Evolutionary conservation across 2,329 filamentous ascomycete genomes (phyloP).

Genomic region (Colletotrichum liaoningense): DNA sequence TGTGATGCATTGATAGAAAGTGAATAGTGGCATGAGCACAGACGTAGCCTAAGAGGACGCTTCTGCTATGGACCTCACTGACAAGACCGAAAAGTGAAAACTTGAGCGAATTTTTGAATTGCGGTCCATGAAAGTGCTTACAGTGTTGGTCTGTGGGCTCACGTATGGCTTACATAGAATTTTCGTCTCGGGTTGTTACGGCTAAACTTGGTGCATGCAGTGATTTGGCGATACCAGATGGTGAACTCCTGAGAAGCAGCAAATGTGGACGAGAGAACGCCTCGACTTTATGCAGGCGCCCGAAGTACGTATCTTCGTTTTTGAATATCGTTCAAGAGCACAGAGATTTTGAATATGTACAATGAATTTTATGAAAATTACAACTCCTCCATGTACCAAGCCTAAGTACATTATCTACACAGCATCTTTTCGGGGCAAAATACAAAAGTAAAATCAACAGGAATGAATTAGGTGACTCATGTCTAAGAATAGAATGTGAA

Average conservation of each 20-base stretch:
- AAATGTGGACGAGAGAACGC: too few relatives aligned
- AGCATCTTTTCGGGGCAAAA: background rate
- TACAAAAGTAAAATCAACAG: background rate
- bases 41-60: background rate
- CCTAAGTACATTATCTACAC: too few relatives aligned
- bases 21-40: background rate
- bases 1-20: background rate
- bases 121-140: background rate
- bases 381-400: too few relatives aligned
- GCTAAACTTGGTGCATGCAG: too few relatives aligned
- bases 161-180: too few relatives aligned
- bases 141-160: too few relatives aligned
- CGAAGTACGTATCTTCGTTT: too few relatives aligned
- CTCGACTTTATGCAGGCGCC: too few relatives aligned
- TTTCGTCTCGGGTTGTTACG: too few relatives aligned
- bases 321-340: too few relatives aligned
- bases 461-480: background rate
- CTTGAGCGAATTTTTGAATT: background rate
- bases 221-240: too few relatives aligned
- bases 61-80: background rate
- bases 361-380: background rate
- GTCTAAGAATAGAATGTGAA: background rate
- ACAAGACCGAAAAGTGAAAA: background rate
- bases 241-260: too few relatives aligned
- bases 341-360: background rate